phyloP scores from a whole-genome alignment of 192 early-diverging fungal species.

The Irineochytrium annulatum region DNA sequence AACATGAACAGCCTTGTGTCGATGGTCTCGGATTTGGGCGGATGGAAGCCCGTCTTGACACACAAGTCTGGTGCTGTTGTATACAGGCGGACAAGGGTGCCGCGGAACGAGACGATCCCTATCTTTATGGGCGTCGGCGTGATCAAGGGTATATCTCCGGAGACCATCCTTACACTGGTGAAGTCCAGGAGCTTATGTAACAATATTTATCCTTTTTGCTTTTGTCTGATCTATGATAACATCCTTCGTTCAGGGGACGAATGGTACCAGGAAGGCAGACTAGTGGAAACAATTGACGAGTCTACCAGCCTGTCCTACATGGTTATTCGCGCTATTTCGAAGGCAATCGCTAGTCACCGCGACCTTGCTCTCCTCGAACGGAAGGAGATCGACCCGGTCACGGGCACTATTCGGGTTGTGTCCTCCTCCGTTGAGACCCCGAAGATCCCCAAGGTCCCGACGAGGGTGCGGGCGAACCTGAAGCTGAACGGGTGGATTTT shows the following conservation, averaged over 20 bases:
- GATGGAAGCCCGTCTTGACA: constrained; percentile 26
- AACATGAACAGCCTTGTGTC: constrained; percentile 3
- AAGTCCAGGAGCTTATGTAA: constrained; percentile 8
- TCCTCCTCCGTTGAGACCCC: constrained; percentile 27
- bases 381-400: constrained; percentile 11
- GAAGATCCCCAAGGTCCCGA: constrained; percentile 9
- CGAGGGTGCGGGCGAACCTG: neutral
- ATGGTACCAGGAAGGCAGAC: constrained; percentile 27
- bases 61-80: constrained; percentile 25
- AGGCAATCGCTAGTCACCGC: constrained; percentile 24
- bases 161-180: constrained; percentile 27
- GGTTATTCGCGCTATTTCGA: constrained; percentile 26
- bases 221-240: neutral
- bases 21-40: constrained; percentile 1
- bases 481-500: constrained; percentile 1
- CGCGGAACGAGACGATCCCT: neutral
- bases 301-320: constrained; percentile 24
- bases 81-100: constrained; percentile 12
- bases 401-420: constrained; percentile 21
- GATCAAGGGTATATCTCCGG: constrained; percentile 21
- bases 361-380: constrained; percentile 27
- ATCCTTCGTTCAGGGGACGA: constrained; percentile 13
- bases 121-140: constrained; percentile 23
- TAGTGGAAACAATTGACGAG: constrained; percentile 26
- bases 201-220: neutral